These are phyloP conservation scores for Trichophyton benhamiae DNA, from an alignment of 2,329 filamentous ascomycete genomes.

Conservation along the genomic window DNA sequence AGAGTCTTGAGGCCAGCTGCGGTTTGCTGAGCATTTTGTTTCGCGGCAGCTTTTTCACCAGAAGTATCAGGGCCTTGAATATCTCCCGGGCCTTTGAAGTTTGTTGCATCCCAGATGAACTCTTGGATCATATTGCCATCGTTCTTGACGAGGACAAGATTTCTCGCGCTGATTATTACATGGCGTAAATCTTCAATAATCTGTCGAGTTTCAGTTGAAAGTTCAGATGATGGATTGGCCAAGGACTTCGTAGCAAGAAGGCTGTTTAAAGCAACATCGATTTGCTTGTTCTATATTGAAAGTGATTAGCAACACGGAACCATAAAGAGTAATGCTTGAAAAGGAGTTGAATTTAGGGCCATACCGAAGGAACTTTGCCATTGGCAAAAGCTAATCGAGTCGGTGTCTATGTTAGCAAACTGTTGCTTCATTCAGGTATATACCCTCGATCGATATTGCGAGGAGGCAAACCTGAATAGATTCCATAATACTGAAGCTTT, in stretches of 20 bases:
- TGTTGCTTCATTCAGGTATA: not conserved
- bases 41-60: slow-evolving; percentile 61
- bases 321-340: not conserved
- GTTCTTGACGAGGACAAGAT: slow-evolving; percentile 82
- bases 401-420: not conserved
- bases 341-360: slow-evolving; percentile 21
- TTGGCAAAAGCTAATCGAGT: slow-evolving; percentile 56
- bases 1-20: slow-evolving; percentile 77
- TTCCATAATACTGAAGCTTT: slow-evolving; percentile 92
- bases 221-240: slow-evolving; percentile 56
- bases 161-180: slow-evolving; percentile 74
- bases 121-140: slow-evolving; percentile 88
- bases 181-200: slow-evolving; percentile 65
- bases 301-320: not conserved
- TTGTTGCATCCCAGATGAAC: slow-evolving; percentile 87
- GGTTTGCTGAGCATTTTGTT: slow-evolving; percentile 72
- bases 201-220: slow-evolving; percentile 70
- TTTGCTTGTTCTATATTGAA: slow-evolving; percentile 65
- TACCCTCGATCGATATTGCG: not conserved
- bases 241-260: slow-evolving; percentile 62
- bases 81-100: slow-evolving; percentile 50
- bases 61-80: slow-evolving; percentile 53
- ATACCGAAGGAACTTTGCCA: slow-evolving; percentile 81
- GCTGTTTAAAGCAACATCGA: slow-evolving; percentile 87
- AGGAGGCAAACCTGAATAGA: slow-evolving; percentile 47